Evolutionary conservation across 169 alveolate species (phyloP), one percentile per base, ranked within the genome.

Genomic region (Ichthyophthirius multifiliis): DNA sequence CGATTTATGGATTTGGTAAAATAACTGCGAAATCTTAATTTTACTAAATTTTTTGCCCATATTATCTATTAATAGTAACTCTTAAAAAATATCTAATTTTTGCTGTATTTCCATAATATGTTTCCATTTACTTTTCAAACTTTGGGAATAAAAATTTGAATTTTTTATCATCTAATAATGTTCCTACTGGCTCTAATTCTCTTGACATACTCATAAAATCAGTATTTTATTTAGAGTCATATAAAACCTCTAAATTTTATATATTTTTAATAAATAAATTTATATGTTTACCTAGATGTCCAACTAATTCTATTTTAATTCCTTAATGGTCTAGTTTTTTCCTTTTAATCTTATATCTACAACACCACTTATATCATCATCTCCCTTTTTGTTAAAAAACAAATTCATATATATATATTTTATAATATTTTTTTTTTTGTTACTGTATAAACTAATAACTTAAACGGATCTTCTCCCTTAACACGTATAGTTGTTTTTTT

Each of bases 111-210:
- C 99, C 99, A 83, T 94, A 90, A 87, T 98, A 99, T 39, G 99
- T 96, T 90, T 99, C 99, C 88, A 97, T 96, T 85, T 97, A 97
- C 83, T 98, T 97, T 88, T 99, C 99, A 4, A 97, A 99, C 55
- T 98, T 91, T 45, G 95, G 96, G 91, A 98, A 98, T 44, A 94
- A 83, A 91, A 99, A 99, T 34, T 86, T 83, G 39, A 84, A 80
- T 13, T 62, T 76, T 30, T 75, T 64, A 55, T 82, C 86, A 43
- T 90, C 92, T 12, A 75, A 64, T 23, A 92, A 83, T 74, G 88
- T 83, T 13, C 99, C 99, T 0, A 99, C 98, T 16, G 99, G 99
- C 71, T 97, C 99, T 64, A 98, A 87, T 79, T 98, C 99, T 91
- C 97, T 90, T 15, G 97, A 84, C 90, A 98, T 90, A n/a, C 99